These are phyloP conservation scores for Gnaphalium uliginosum DNA, from an alignment of 129 eudicot genomes.

Conservation along the genomic window DNA sequence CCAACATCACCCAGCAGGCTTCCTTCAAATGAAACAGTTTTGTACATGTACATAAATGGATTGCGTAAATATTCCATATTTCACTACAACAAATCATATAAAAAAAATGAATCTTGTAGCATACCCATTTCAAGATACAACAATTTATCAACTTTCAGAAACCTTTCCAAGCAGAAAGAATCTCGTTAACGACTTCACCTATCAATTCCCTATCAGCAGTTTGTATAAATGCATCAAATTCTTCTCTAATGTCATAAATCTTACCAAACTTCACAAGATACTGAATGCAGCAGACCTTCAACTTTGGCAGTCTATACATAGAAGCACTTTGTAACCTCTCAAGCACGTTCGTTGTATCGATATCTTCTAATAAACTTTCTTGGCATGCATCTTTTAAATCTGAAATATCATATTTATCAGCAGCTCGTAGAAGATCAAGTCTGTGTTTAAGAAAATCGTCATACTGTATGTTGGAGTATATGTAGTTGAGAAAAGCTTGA, in stretches of 20 bases:
- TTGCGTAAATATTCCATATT: background rate
- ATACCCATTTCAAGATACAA: slow-evolving; percentile 12
- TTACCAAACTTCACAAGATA: slow-evolving; percentile 93
- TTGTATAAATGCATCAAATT: slow-evolving; percentile 61
- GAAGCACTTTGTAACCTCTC: slow-evolving; percentile 75
- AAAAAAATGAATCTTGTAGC: background rate
- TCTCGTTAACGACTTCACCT: slow-evolving; percentile 72
- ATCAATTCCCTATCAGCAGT: slow-evolving; percentile 86
- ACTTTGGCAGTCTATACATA: slow-evolving; percentile 64
- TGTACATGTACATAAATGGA: slow-evolving; percentile 11
- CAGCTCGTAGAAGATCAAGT: slow-evolving; percentile 75
- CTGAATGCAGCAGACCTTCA: slow-evolving; percentile 72
- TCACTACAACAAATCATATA: slow-evolving; percentile 17
- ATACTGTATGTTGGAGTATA: slow-evolving; percentile 57
- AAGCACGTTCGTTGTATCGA: slow-evolving; percentile 70
- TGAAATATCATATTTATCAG: slow-evolving; percentile 78
- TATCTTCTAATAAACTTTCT: slow-evolving; percentile 77
- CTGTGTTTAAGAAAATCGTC: slow-evolving; percentile 67
- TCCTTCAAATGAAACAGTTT: background rate
- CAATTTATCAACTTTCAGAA: slow-evolving; percentile 44
- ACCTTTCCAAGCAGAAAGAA: slow-evolving; percentile 93
- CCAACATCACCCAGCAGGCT: background rate
- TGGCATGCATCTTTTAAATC: slow-evolving; percentile 90
- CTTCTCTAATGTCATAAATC: slow-evolving; percentile 83
- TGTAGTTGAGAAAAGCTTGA: slow-evolving; percentile 66